These are phyloP conservation scores for Ceratocystis papillata DNA, from an alignment of 2,329 filamentous ascomycete species.

Conservation along the genomic window DNA sequence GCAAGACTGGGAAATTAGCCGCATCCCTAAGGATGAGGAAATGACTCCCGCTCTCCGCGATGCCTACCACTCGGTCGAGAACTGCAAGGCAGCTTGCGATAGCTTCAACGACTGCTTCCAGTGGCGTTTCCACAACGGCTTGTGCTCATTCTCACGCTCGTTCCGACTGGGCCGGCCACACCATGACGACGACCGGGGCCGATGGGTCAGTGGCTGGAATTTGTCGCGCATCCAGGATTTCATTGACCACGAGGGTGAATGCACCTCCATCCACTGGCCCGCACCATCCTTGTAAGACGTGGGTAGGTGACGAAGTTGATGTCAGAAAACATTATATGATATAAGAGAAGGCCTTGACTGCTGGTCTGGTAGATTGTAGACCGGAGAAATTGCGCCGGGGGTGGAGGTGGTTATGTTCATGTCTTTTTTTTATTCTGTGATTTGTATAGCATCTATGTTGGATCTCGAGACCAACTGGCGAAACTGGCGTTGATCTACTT, in stretches of 20 bases:
- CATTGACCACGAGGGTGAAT: constrained; percentile 31
- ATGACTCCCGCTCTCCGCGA: constrained; percentile 33
- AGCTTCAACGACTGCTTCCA: constrained; percentile 34
- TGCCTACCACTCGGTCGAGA: constrained; percentile 36
- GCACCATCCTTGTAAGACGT: constrained; percentile 3
- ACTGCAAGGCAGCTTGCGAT: constrained; percentile 39
- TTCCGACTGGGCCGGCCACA: constrained; percentile 35
- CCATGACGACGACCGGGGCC: constrained; percentile 30
- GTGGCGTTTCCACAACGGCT: constrained; percentile 34
- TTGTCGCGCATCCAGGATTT: constrained; percentile 35
- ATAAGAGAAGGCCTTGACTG: no score
- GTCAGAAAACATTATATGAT: background rate
- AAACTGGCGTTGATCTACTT: constrained; percentile 13
- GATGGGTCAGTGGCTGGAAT: constrained; percentile 36
- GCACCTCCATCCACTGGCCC: constrained; percentile 32
- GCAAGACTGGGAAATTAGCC: constrained; percentile 26
- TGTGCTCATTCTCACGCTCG: constrained; percentile 32
- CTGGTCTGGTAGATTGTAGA: no score
- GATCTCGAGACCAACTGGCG: constrained; percentile 12
- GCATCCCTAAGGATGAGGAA: constrained; percentile 31
- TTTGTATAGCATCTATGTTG: constrained; percentile 10
- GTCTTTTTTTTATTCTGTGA: constrained; percentile 13
- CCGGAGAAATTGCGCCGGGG: background rate
- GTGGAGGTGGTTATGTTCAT: background rate
- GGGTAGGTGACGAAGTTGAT: background rate